Conservation (phyloP, 2,329 filamentous ascomycete species). For the Drechslera avenae region DNA sequence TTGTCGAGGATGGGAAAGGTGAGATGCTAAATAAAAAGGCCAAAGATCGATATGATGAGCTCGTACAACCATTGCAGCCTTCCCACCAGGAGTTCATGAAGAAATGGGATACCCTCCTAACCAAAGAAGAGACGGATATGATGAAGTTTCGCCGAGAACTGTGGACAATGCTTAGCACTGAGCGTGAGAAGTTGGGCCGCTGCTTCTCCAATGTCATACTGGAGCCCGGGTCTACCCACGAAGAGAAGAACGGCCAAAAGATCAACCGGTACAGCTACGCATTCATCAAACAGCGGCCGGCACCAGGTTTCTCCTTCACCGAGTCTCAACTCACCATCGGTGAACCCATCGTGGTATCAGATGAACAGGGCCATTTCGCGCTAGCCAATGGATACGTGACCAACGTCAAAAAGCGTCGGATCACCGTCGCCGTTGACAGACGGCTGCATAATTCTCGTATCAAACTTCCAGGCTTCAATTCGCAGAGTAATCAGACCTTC, state of each 20-base stretch:
- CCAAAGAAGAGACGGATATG: conserved; percentile 90
- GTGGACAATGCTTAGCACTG: conserved; percentile 92
- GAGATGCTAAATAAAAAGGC: conserved; percentile 82
- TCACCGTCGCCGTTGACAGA: conserved; percentile 89
- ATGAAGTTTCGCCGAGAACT: conserved; percentile 86
- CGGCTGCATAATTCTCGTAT: conserved; percentile 85
- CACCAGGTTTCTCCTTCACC: conserved; percentile 76
- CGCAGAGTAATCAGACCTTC: conserved; percentile 80
- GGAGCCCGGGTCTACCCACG: conserved; percentile 73
- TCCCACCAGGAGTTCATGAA: conserved; percentile 82
- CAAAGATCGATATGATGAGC: conserved; percentile 78
- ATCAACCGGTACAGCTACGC: conserved; percentile 92
- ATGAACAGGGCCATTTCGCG: conserved; percentile 93
- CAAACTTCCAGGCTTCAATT: conserved; percentile 75
- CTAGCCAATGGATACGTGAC: conserved; percentile 91
- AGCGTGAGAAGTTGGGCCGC: conserved; percentile 84
- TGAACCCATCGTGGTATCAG: conserved; percentile 94
- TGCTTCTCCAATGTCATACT: conserved; percentile 90
- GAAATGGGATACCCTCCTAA: conserved; percentile 92
- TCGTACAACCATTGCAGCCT: conserved; percentile 76
- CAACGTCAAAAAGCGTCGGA: conserved; percentile 72
- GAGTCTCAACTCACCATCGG: conserved; percentile 87
- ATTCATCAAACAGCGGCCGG: conserved; percentile 71
- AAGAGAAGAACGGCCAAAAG: conserved; percentile 72
- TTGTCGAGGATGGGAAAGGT: conserved; percentile 81